These are phyloP conservation scores for Xylaria sp. DNA, from an alignment of 2,329 filamentous ascomycete genomes.

Conservation along the genomic window DNA sequence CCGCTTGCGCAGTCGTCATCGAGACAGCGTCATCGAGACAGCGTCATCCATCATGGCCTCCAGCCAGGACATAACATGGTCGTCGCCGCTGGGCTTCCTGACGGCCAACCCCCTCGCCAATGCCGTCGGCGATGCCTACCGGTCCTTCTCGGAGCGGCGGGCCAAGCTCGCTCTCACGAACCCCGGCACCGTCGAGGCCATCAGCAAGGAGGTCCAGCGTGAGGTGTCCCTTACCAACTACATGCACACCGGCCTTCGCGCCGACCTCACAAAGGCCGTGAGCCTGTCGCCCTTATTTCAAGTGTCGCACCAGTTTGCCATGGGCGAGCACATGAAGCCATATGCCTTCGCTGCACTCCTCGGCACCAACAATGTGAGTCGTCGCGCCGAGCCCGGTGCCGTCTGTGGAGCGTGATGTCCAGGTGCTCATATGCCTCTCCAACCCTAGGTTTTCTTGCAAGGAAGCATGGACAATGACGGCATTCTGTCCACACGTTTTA, in stretches of 20 bases:
- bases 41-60: slow-evolving; percentile 60
- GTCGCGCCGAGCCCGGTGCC: not conserved
- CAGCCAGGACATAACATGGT: slow-evolving; percentile 51
- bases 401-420: not conserved
- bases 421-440: slow-evolving; percentile 25
- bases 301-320: slow-evolving; percentile 94
- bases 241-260: slow-evolving; percentile 95
- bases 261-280: slow-evolving; percentile 96
- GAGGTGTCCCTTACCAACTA: slow-evolving; percentile 97
- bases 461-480: slow-evolving; percentile 95
- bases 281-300: slow-evolving; percentile 95
- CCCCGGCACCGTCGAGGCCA: slow-evolving; percentile 90
- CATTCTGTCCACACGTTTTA: slow-evolving; percentile 86
- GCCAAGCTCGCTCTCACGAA: slow-evolving; percentile 89
- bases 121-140: slow-evolving; percentile 80
- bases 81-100: slow-evolving; percentile 72
- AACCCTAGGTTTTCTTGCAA: slow-evolving; percentile 86
- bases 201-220: slow-evolving; percentile 91
- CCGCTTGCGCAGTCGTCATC: slow-evolving; percentile 30
- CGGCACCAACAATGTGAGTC: slow-evolving; percentile 86
- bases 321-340: slow-evolving; percentile 91
- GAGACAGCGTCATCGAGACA: slow-evolving; percentile 21
- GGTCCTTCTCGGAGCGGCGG: slow-evolving; percentile 84
- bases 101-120: slow-evolving; percentile 78
- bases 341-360: slow-evolving; percentile 96